These are phyloP conservation scores for Kwoniella dejecticola DNA, from an alignment of 768 basidiomycete genomes.

Conservation along the genomic window DNA sequence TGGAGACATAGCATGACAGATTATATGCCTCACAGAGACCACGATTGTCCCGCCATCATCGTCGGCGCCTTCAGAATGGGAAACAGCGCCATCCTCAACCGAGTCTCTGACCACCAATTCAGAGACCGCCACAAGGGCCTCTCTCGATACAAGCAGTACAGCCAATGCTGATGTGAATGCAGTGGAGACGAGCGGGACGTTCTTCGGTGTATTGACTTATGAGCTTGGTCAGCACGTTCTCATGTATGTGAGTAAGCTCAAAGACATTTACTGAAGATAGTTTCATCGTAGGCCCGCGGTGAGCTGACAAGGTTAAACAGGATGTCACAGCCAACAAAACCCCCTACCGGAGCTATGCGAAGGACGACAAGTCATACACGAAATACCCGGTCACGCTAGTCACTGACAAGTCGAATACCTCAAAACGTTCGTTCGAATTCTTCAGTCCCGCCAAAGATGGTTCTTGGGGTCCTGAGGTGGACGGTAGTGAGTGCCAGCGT, in stretches of 20 bases:
- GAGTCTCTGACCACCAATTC: not conserved
- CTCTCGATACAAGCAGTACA: not conserved
- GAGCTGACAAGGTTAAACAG: not conserved
- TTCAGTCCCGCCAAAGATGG: conserved; percentile 7
- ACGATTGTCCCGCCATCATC: not conserved
- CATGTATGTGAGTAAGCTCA: conserved; percentile 1
- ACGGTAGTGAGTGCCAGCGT: not conserved
- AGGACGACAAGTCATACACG: not conserved
- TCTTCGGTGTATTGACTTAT: conserved; percentile 6
- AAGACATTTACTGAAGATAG: not conserved
- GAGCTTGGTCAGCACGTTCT: conserved; percentile 1
- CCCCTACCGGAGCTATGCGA: not conserved
- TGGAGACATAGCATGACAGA: too few relatives aligned
- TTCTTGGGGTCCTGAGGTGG: conserved; percentile 4
- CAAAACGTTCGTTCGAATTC: not conserved
- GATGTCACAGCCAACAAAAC: conserved; percentile 4
- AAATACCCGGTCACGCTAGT: not conserved
- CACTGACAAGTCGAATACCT: not conserved
- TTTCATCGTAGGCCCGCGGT: too few relatives aligned
- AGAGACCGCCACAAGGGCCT: not conserved
- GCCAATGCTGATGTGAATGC: not conserved
- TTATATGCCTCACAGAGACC: too few relatives aligned
- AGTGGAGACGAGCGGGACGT: not conserved
- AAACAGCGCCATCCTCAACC: too few relatives aligned
- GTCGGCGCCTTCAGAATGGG: not conserved